phyloP scores from a whole-genome alignment of 2,329 filamentous ascomycete species.

The Venturia aucupariae region DNA sequence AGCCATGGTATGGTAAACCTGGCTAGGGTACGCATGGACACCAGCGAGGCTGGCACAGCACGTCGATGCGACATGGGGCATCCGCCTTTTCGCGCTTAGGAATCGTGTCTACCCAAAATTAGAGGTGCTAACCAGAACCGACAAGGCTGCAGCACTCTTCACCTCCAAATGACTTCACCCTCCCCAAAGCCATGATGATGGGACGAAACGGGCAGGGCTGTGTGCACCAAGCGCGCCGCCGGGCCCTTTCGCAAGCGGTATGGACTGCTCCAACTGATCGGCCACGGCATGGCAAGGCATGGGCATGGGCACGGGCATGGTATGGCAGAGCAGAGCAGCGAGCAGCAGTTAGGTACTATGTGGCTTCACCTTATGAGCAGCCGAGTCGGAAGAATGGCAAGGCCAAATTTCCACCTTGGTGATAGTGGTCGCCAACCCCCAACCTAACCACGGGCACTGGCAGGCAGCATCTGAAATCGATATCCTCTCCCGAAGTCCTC shows the following conservation, averaged over 20 bases:
- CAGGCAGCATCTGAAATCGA: conserved; percentile 5
- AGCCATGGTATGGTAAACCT: not conserved
- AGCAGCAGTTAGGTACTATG: too few relatives aligned
- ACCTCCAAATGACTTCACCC: conserved; percentile 7
- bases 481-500: too few relatives aligned
- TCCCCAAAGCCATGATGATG: not conserved
- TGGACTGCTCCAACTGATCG: not conserved
- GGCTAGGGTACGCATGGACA: not conserved
- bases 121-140: conserved; percentile 3
- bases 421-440: not conserved
- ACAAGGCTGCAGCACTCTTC: conserved; percentile 8
- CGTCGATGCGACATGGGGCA: not conserved
- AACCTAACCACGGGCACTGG: not conserved
- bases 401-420: conserved; percentile 2
- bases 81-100: conserved; percentile 8
- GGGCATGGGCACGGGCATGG: too few relatives aligned
- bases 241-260: not conserved
- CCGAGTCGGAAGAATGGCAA: not conserved
- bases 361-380: not conserved
- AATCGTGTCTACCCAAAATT: conserved; percentile 10
- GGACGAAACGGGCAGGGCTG: conserved; percentile 10
- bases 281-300: not conserved
- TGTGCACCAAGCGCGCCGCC: not conserved
- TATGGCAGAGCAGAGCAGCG: too few relatives aligned
- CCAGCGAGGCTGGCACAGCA: conserved; percentile 8